Base-by-base conservation (phyloP, 768 basidiomycete genomes). In the Psilocybe cubensis region DNA sequence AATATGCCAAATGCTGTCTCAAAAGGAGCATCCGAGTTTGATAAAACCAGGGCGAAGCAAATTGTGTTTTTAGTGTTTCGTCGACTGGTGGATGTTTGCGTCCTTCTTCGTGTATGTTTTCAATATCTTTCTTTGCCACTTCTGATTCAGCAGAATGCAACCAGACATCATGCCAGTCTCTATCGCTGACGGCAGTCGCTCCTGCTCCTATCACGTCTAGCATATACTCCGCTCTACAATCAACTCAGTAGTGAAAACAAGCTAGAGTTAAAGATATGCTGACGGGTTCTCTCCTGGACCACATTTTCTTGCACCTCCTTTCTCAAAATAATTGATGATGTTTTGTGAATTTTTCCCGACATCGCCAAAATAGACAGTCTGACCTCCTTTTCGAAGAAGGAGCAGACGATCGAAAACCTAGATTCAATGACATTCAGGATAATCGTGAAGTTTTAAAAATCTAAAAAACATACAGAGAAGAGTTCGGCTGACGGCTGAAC, bases 311-410 rank as follows among this genome's bases (percentile, higher is more conserved):
- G 83, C 85, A 27, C 91, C 91, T 47, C 86, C 85, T 3, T 66
- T 65, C 68, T 92, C 86, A 59, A 96, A 93, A 70, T 96, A 95
- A n/a, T 79, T 67, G 53, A 93, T 83, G 18, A 95, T 69, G 0
- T 82, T 82, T 7, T 77, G 68, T 0, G 90, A 78, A 56, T 87
- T 82, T 18, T 73, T 60, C 0, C 92, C 92, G 23, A 92, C 68
- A 51, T 91, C 86, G 8, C 89, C 88, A 60, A 88, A 89, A 71
- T 89, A 92, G 7, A 87, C 87, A 3, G 79, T 87, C 63, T 88
- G 71, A 54, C 94, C 94, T 11, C 94, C 94, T 61, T 85, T 84
- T 43, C 85, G 81, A 3, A 96, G 78, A 0, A 96, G 79, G 7
- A 96, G 75, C 1, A 96, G 74, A 27, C 88, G 74, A 65, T 96